Evolutionary conservation across 352 stramenopile species (phyloP).

Genomic region (Blastocystis hominis): DNA sequence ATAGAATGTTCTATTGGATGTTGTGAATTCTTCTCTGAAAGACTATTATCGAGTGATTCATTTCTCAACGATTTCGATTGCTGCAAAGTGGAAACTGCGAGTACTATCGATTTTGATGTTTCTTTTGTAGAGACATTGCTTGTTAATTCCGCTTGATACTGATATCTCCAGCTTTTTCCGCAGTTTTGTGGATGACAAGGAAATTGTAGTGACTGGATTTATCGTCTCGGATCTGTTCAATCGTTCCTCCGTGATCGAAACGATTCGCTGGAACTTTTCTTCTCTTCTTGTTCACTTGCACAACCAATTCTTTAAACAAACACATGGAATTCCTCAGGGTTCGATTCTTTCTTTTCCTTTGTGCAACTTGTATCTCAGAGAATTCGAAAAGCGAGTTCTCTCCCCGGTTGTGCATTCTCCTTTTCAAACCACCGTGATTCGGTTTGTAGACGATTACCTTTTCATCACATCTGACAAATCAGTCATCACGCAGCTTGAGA

Average conservation of each 20-base stretch:
- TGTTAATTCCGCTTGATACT: not conserved
- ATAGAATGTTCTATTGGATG: not conserved
- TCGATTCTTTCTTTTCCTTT: constrained; percentile 20
- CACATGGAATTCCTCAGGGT: not conserved
- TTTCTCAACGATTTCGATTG: not conserved
- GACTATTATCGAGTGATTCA: not conserved
- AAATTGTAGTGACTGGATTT: not conserved
- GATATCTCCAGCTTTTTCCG: not conserved
- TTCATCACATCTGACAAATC: not conserved
- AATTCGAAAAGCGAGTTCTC: not conserved
- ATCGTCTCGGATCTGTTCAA: not conserved
- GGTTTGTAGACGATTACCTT: not conserved
- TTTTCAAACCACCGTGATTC: not conserved
- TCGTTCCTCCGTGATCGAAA: not conserved
- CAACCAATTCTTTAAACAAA: not conserved
- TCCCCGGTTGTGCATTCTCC: not conserved
- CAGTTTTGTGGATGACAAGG: not conserved
- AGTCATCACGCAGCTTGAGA: too few species aligned
- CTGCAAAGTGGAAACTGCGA: not conserved
- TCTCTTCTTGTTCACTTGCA: not conserved
- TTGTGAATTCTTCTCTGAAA: not conserved
- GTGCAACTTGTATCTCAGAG: not conserved
- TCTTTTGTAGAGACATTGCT: not conserved
- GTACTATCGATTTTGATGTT: not conserved
- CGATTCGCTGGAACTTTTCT: not conserved